A percentile compares a stretch with the other conserved stretches of the same genome.
Evolutionary conservation across 805 yeast genomes (phyloP).

Genomic region (Starmerella sirachaensis): DNA sequence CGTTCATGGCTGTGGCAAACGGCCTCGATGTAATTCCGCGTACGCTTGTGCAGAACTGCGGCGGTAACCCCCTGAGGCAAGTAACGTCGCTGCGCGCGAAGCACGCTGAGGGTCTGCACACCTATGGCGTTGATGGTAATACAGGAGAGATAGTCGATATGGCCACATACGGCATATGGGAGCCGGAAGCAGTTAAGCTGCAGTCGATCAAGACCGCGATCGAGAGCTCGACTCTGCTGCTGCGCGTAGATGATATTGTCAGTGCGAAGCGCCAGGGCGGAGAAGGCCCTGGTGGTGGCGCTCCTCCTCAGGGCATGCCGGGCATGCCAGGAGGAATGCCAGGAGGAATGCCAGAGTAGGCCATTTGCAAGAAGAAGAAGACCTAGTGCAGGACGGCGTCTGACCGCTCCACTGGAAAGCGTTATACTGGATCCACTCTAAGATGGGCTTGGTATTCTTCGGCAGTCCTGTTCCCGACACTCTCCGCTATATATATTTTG

Average conservation of each 20-base stretch:
- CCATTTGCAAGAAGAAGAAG: conserved; percentile 9
- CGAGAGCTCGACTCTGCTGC: conserved; percentile 86
- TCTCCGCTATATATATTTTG: no score
- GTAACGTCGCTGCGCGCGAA: conserved; percentile 88
- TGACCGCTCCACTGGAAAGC: no score
- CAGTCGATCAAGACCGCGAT: conserved; percentile 96
- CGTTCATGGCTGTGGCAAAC: conserved; percentile 96
- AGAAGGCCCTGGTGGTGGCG: conserved; percentile 12
- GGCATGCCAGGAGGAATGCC: conserved; percentile 20
- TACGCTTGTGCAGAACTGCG: conserved; percentile 93
- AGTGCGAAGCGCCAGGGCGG: conserved; percentile 68
- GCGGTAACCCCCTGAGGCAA: conserved; percentile 87
- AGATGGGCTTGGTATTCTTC: no score
- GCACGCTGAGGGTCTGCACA: conserved; percentile 78
- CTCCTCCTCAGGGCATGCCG: conserved; percentile 21
- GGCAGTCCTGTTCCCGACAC: no score
- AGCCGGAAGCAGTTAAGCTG: conserved; percentile 95
- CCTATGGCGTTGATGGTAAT: conserved; percentile 93
- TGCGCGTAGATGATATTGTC: conserved; percentile 95
- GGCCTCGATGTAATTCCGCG: conserved; percentile 98
- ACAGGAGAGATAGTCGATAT: conserved; percentile 88
- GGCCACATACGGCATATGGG: conserved; percentile 96
- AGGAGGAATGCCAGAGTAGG: conserved; percentile 16
- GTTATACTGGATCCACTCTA: no score
- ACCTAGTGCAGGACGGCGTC: no score